These are phyloP conservation scores for Cicer judaicum DNA, from an alignment of 306 rosid genomes.

Conservation along the genomic window DNA sequence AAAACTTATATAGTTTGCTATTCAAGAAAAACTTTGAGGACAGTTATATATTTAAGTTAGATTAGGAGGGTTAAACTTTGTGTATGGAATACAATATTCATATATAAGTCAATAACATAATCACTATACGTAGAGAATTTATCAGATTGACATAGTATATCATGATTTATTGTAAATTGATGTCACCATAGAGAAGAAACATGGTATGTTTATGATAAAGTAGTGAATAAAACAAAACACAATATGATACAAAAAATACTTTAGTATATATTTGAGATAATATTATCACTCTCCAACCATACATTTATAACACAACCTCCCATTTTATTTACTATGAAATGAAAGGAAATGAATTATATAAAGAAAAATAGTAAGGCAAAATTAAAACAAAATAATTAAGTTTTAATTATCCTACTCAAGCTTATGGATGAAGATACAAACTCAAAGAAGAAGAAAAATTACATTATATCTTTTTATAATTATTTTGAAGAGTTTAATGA, in stretches of 20 bases:
- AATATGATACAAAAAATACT: not conserved
- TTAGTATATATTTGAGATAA: slow-evolving; percentile 1
- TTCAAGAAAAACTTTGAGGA: not conserved
- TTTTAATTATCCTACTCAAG: not conserved
- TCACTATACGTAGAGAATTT: slow-evolving; percentile 30
- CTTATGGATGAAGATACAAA: too few species aligned
- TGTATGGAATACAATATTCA: not conserved
- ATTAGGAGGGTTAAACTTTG: slow-evolving; percentile 32
- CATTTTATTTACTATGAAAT: not conserved
- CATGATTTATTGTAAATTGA: not conserved
- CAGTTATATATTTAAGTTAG: slow-evolving; percentile 36
- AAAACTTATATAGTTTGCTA: too few species aligned
- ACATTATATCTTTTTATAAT: not conserved
- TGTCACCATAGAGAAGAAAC: slow-evolving; percentile 31
- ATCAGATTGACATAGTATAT: slow-evolving; percentile 9
- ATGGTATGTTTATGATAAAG: slow-evolving; percentile 33
- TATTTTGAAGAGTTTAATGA: too few species aligned
- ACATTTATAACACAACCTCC: not conserved
- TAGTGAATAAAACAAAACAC: not conserved
- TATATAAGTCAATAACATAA: slow-evolving; percentile 44
- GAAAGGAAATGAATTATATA: not conserved
- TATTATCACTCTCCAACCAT: not conserved
- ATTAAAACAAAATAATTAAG: not conserved
- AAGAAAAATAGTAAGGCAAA: too few species aligned
- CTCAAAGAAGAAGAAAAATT: not conserved